Evolutionary conservation across 306 rosid genomes (phyloP).

Genomic region (Casuarina equisetifolia): DNA sequence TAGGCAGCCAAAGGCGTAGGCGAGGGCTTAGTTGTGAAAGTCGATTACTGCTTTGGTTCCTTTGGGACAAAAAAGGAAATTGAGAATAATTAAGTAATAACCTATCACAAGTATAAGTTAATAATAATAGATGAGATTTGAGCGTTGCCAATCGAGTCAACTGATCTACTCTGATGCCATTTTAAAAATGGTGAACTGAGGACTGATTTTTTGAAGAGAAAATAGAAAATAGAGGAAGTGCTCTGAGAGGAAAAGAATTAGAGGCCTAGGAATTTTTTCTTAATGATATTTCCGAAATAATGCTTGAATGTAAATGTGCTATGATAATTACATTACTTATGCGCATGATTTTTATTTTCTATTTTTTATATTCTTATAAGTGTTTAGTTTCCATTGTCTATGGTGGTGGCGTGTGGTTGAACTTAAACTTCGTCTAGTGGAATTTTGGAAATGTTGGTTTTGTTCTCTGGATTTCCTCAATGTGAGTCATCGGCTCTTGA

Average conservation of each 20-base stretch:
- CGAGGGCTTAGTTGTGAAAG: neutral
- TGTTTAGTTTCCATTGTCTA: neutral
- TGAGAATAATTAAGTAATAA: too few species aligned
- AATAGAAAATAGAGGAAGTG: neutral
- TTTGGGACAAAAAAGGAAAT: neutral
- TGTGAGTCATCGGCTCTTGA: conserved; percentile 8
- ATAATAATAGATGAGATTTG: too few species aligned
- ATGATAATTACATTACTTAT: neutral
- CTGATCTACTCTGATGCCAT: too few species aligned
- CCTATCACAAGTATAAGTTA: too few species aligned
- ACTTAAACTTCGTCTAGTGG: neutral
- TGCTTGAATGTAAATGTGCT: neutral
- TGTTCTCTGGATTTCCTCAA: neutral
- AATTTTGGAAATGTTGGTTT: neutral
- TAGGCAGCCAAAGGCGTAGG: neutral
- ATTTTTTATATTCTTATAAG: neutral
- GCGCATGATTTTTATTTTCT: neutral
- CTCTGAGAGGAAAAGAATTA: neutral
- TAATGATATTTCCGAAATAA: neutral
- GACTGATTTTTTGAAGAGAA: neutral
- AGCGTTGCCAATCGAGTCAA: too few species aligned
- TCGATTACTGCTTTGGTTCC: neutral
- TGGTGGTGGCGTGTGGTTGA: neutral
- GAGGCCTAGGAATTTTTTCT: neutral
- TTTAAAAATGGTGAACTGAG: neutral